phyloP scores from a whole-genome alignment of 1,139 yeast genomes.

The Pichia sp. region DNA sequence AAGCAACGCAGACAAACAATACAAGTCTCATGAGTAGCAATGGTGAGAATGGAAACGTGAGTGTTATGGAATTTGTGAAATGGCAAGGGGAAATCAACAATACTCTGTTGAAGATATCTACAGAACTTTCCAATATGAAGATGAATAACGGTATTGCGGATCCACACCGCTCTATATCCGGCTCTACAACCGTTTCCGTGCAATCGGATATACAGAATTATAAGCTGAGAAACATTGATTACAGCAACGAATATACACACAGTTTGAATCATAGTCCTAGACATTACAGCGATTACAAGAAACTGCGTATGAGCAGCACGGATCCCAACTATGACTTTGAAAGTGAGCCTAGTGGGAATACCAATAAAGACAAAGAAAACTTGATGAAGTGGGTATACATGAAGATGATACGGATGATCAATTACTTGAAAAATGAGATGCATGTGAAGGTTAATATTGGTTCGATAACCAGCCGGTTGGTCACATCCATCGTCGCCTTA shows the following conservation, averaged over 20 bases:
- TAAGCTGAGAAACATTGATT: constrained; percentile 6
- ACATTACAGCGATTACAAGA: not conserved
- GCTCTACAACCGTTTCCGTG: constrained; percentile 11
- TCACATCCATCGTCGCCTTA: constrained; percentile 3
- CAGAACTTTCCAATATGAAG: constrained; percentile 28
- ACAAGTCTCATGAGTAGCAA: not conserved
- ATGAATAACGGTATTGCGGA: constrained; percentile 4
- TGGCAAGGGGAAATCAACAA: constrained; percentile 35
- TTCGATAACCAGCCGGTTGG: not conserved
- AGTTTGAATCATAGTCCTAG: not conserved
- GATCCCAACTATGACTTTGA: not conserved
- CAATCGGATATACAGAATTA: constrained; percentile 11
- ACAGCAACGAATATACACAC: not conserved
- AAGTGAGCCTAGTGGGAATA: no score
- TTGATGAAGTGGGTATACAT: constrained; percentile 3
- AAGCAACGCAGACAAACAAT: not conserved
- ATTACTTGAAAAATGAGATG: not conserved
- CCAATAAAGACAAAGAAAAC: not conserved
- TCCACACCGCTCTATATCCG: constrained; percentile 15
- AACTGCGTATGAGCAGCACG: not conserved
- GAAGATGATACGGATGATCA: constrained; percentile 4
- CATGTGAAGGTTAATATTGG: not conserved
- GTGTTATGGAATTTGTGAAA: constrained; percentile 26
- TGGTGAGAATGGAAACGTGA: constrained; percentile 1
- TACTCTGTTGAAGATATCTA: constrained; percentile 28